These are phyloP conservation scores for Cajanus cajan DNA, from an alignment of 306 rosid genomes.

Conservation along the genomic window DNA sequence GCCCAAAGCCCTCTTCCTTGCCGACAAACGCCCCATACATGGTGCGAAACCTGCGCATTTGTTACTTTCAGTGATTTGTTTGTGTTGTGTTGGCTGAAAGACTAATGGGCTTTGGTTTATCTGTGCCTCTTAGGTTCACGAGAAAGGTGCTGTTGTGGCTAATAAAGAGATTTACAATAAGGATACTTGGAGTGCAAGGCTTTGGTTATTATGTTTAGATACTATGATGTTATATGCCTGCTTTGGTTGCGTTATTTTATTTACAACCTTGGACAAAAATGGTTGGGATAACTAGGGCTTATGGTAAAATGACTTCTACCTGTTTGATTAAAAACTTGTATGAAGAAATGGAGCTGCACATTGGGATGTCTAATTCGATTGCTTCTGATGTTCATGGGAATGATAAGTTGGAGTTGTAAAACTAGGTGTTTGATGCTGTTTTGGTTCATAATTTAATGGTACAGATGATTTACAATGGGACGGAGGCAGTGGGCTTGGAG, in stretches of 20 bases:
- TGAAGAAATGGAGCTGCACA: slow-evolving; percentile 84
- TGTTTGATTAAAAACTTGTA: slow-evolving; percentile 84
- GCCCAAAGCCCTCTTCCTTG: too few species aligned
- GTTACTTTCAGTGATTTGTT: slow-evolving; percentile 79
- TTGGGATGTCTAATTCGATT: slow-evolving; percentile 79
- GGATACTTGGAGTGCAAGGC: slow-evolving; percentile 87
- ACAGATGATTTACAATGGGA: slow-evolving; percentile 89
- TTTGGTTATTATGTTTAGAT: slow-evolving; percentile 88
- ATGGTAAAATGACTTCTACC: slow-evolving; percentile 76
- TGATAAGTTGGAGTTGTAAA: slow-evolving; percentile 66
- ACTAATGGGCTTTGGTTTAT: slow-evolving; percentile 67
- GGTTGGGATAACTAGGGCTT: slow-evolving; percentile 81
- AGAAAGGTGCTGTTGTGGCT: slow-evolving; percentile 91
- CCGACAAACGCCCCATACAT: too few species aligned
- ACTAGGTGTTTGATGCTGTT: slow-evolving; percentile 62
- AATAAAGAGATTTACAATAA: slow-evolving; percentile 87
- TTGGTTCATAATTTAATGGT: slow-evolving; percentile 86
- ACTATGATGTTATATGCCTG: slow-evolving; percentile 65
- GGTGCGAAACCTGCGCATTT: not conserved
- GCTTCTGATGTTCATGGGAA: slow-evolving; percentile 81
- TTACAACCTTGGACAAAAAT: slow-evolving; percentile 77
- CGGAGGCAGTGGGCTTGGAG: slow-evolving; percentile 84
- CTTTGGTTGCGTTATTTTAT: slow-evolving; percentile 83
- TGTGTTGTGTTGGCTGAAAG: slow-evolving; percentile 64
- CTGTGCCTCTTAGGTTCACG: slow-evolving; percentile 68